A percentile compares a stretch with the other conserved stretches of the same genome.
Conservation (phyloP, 148 eudicot species). For the Nepenthes mirabilis region DNA sequence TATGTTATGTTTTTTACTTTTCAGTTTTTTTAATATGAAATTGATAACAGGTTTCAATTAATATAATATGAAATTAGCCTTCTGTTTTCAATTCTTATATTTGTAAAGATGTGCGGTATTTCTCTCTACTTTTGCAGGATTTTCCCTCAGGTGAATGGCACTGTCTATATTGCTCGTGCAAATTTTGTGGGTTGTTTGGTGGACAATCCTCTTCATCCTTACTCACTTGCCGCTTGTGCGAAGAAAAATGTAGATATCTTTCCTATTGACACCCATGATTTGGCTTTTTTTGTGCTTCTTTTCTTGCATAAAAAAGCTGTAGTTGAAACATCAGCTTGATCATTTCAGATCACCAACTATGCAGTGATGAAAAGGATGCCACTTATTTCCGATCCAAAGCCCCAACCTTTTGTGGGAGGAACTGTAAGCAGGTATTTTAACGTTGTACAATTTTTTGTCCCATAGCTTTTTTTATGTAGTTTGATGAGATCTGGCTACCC, state of each 20-base stretch:
- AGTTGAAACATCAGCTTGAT: slow-evolving; percentile 5
- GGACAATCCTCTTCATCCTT: slow-evolving; percentile 22
- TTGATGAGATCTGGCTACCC: too few relatives aligned
- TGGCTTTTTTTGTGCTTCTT: slow-evolving; percentile 1
- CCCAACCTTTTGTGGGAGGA: slow-evolving; percentile 51
- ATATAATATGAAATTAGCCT: neutral
- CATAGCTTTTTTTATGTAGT: neutral
- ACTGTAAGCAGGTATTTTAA: slow-evolving; percentile 54
- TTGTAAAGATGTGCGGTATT: neutral
- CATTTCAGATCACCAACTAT: slow-evolving; percentile 53
- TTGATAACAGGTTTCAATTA: too few relatives aligned
- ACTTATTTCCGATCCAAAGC: slow-evolving; percentile 10
- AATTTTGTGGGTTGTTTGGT: slow-evolving; percentile 50
- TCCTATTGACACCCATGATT: neutral
- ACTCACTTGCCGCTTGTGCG: slow-evolving; percentile 59
- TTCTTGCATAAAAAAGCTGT: slow-evolving; percentile 5
- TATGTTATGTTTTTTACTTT: too few relatives aligned
- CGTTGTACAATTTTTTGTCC: too few relatives aligned
- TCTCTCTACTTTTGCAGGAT: slow-evolving; percentile 30
- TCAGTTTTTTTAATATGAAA: too few relatives aligned
- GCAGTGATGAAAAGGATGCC: slow-evolving; percentile 26
- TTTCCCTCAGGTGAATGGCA: slow-evolving; percentile 90
- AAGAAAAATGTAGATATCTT: slow-evolving; percentile 58
- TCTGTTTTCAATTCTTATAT: neutral
- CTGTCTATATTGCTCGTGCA: slow-evolving; percentile 83